phyloP scores from a whole-genome alignment of 345 rosid species.

The Orychophragmus violaceus region DNA sequence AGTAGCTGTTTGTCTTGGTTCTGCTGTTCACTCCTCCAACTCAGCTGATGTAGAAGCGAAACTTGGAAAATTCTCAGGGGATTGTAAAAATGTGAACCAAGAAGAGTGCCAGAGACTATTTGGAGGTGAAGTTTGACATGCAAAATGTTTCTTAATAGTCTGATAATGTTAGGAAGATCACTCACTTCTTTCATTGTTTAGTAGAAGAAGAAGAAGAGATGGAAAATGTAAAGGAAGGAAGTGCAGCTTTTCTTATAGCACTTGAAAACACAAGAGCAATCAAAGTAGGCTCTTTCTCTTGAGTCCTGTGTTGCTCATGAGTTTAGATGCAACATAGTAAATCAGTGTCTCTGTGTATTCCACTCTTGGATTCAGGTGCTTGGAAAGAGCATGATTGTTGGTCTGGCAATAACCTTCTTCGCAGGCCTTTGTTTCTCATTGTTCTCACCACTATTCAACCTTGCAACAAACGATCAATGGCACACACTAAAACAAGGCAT shows the following conservation, averaged over 20 bases:
- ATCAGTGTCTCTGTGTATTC: background rate
- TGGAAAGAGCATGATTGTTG: slow-evolving; percentile 53
- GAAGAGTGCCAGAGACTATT: slow-evolving; percentile 15
- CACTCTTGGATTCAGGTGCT: slow-evolving; percentile 50
- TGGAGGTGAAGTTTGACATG: slow-evolving; percentile 7
- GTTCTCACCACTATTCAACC: slow-evolving; percentile 79
- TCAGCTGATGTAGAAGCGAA: slow-evolving; percentile 52
- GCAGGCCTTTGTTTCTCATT: slow-evolving; percentile 70
- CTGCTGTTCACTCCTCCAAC: slow-evolving; percentile 70
- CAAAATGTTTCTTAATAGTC: background rate
- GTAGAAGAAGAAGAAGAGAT: slow-evolving; percentile 22
- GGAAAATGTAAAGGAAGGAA: slow-evolving; percentile 41
- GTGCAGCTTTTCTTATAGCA: slow-evolving; percentile 46
- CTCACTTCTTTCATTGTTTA: background rate
- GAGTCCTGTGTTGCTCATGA: background rate
- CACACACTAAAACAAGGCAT: slow-evolving; percentile 58
- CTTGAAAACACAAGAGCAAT: slow-evolving; percentile 65
- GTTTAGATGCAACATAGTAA: background rate
- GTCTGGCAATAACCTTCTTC: slow-evolving; percentile 55
- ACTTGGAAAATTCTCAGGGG: slow-evolving; percentile 26
- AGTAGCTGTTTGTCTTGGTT: slow-evolving; percentile 72
- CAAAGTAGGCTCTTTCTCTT: slow-evolving; percentile 38
- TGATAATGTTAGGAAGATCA: slow-evolving; percentile 23
- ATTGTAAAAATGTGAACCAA: background rate
- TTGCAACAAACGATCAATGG: slow-evolving; percentile 88